A percentile compares a stretch with the other conserved stretches of the same genome.
Evolutionary conservation across 140 eudicot species (phyloP).

Genomic region (Erigeron philadelphicus): DNA sequence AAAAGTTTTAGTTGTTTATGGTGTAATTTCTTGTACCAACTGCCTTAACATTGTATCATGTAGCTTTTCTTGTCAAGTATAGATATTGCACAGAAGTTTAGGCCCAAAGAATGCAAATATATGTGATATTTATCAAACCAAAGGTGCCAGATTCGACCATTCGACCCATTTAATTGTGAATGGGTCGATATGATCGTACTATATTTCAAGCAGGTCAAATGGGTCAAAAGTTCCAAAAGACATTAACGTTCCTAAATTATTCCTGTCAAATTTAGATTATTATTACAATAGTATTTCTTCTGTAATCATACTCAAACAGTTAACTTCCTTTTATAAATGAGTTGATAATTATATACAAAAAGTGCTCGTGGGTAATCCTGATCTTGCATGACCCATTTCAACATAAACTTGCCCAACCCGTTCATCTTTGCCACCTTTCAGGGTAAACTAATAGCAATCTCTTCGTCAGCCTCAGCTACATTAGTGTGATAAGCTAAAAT

Average conservation of each 20-base stretch:
- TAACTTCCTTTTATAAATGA: no score
- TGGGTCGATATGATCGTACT: no score
- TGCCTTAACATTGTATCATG: not conserved
- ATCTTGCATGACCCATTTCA: not conserved
- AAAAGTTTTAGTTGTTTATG: slow-evolving; percentile 15
- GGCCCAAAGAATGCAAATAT: not conserved
- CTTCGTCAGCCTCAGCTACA: no score
- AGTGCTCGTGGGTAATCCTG: not conserved
- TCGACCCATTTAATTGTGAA: no score
- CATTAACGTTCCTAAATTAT: no score
- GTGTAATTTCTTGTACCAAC: not conserved
- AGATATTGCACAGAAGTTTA: not conserved
- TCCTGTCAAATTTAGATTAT: no score
- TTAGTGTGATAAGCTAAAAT: no score
- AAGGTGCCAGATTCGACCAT: not conserved
- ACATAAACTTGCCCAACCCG: not conserved
- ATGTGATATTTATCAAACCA: not conserved
- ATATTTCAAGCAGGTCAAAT: no score
- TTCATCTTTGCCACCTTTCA: no score
- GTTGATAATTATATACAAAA: not conserved
- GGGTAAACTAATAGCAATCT: no score
- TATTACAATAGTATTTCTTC: not conserved
- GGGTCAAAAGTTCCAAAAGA: no score
- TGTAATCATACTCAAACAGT: not conserved
- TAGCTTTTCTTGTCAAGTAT: not conserved